These are phyloP conservation scores for Wallacemonas rigidus DNA, from an alignment of 208 protist genomes.

Conservation along the genomic window DNA sequence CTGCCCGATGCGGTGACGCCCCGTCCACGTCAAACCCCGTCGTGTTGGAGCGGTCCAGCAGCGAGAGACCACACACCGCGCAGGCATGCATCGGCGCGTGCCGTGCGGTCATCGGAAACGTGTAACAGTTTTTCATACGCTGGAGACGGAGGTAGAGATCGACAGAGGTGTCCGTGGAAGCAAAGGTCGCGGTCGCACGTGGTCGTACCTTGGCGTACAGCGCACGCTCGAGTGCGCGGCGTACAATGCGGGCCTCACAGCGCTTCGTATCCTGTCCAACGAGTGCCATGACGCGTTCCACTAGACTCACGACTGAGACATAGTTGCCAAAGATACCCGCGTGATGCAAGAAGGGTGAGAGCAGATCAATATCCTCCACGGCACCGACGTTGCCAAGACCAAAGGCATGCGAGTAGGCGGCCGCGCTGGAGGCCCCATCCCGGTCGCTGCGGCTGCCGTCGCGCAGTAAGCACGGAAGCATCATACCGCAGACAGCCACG, in stretches of 20 bases:
- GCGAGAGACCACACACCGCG: conserved; percentile 64
- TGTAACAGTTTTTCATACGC: neutral
- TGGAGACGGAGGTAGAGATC: conserved; percentile 10
- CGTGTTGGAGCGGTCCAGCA: conserved; percentile 32
- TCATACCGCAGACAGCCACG: conserved; percentile 52
- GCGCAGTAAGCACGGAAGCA: conserved; percentile 50
- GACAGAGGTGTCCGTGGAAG: conserved; percentile 1
- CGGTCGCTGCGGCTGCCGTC: conserved; percentile 11
- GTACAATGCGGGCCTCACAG: conserved; percentile 46
- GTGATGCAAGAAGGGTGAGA: conserved; percentile 13
- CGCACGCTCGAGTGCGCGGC: conserved; percentile 33
- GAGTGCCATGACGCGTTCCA: conserved; percentile 39
- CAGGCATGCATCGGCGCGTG: conserved; percentile 55
- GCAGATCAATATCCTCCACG: conserved; percentile 3
- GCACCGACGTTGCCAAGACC: neutral
- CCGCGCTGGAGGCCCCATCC: conserved; percentile 10
- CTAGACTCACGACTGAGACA: conserved; percentile 26
- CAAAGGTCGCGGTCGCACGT: neutral
- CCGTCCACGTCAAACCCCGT: neutral
- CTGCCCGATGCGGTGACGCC: neutral
- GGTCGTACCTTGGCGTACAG: conserved; percentile 12
- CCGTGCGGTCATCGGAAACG: conserved; percentile 9
- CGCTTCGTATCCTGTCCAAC: conserved; percentile 29
- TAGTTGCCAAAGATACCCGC: conserved; percentile 15
- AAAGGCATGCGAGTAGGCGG: conserved; percentile 15